Base-by-base conservation (phyloP, 768 basidiomycete genomes). In the Glaciozyma antarctica region DNA sequence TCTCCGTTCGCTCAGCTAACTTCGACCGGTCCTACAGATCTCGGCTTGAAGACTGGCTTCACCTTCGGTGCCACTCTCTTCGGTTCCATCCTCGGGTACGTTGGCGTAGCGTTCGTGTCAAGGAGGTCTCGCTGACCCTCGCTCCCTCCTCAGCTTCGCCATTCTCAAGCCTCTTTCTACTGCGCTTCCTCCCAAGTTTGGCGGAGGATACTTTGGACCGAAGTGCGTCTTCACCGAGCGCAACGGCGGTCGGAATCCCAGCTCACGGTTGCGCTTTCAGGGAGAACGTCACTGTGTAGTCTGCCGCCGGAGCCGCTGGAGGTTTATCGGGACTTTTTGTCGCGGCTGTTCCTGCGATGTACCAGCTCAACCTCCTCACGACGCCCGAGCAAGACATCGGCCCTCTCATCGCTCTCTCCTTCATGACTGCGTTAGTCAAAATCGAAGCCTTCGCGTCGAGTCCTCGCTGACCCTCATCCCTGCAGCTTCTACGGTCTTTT, bases 1-100 rank as follows among this genome's bases (percentile, higher is more conserved):
- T 48, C 47, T 21, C n/a, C 47, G 13, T 21, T n/a, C 47, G 1
- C 47, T 12, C 38, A 41, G 13, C 12, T 41, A 12, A 41, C 38
- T 32, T 32, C 5, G 7, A 41, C 2, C 38, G 38, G 7, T 7
- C 2, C 38, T 41, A 12, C 38, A 41, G 38, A 86, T 73, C 81
- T 85, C 28, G 83, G 85, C 45, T 75, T 86, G 64, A 85, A 86
- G 77, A 85, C 85, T 1, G 85, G 84, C 28, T 84, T 84, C 74
- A 84, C 83, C 3, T 85, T 85, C 73, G 84, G 84, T 38, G 81
- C 83, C 34, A 82, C 83, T 63, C 76, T 84, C 12, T 85, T 85
- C 66, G 84, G 83, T 65, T 81, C 45, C 28, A 63, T 68, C 44
- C 58, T 63, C 38, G 66, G 66, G 45, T 81, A 75, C 57, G 78